Base-by-base conservation (phyloP, 495 filamentous ascomycete species). In the Trichoderma virens region DNA sequence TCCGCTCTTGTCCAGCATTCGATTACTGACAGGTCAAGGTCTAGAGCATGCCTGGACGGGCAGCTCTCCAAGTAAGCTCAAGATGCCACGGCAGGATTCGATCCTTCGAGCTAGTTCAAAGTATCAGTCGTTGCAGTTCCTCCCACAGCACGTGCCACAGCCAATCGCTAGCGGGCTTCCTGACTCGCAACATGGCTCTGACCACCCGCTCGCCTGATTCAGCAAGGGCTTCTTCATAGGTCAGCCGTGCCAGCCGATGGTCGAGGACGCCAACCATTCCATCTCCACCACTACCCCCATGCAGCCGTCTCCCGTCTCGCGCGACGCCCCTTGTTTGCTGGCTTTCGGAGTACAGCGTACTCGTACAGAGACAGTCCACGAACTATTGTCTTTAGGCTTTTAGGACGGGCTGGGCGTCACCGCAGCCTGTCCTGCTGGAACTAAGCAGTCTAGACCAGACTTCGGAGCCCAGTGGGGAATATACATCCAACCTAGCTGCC, bases 151-250 rank as follows among this genome's bases (percentile, higher is more conserved):
- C 47, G 47, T 56, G 47, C 47, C 47, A 28, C 1, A 56, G 23
- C 9, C 23, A 27, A 11, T 27, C 20, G 47, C 23, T 56, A 56
- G 47, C 23, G 47, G 2, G 13, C 47, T 56, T 56, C 25, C 47
- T 56, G 47, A 56, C 47, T 56, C 47, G 47, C 47, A 56, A 27
- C 47, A 56, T 56, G 47, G 14, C 47, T 56, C 25, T 56, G 47
- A 7, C 20, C 25, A 56, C 47, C 47, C 47, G 25, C 25, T 18
- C 23, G 23, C 47, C 47, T 56, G 47, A 56, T 27, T 56, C 47
- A 56, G 47, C 47, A 27, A 28, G 23, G 9, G 47, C 13, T 18
- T 56, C 20, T 56, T 56, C 47, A 56, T 56, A 56, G 47, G 47
- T 6, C 25, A 28, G 47, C 41, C 41, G 41, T 16, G 16, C 14